These are phyloP conservation scores for Smithsoniella earleae DNA, from an alignment of 163 green algal species.

Conservation along the genomic window DNA sequence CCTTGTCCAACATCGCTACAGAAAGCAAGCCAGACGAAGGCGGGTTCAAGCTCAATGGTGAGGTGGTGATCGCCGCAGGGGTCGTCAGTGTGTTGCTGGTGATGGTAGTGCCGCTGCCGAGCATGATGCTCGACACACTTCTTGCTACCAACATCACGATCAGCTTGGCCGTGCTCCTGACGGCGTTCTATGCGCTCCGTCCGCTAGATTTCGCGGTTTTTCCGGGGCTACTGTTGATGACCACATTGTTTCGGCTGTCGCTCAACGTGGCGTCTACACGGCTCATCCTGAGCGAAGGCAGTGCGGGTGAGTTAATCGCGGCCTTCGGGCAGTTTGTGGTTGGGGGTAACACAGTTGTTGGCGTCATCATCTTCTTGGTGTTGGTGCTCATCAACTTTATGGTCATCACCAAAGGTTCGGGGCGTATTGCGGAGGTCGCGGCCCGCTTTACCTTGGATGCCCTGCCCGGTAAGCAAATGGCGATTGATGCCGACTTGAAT, in stretches of 20 bases:
- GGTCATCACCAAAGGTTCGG: conserved; percentile 31
- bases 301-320: conserved; percentile 15
- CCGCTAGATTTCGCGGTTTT: too few species aligned
- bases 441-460: conserved; percentile 27
- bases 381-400: conserved; percentile 27
- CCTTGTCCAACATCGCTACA: too few species aligned
- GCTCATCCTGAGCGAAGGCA: conserved; percentile 15
- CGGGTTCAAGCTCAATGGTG: too few species aligned
- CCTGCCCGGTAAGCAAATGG: conserved; percentile 32
- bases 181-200: too few species aligned
- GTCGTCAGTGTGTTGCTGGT: too few species aligned
- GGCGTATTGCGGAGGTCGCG: conserved; percentile 10
- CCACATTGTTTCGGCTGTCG: conserved; percentile 22
- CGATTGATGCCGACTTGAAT: conserved; percentile 28
- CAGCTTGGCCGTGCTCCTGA: too few species aligned
- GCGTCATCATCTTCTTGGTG: conserved; percentile 30
- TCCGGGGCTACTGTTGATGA: conserved; percentile 19
- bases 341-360: conserved; percentile 15
- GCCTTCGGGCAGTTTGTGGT: conserved; percentile 30
- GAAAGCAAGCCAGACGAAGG: too few species aligned
- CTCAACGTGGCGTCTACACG: conserved; percentile 15
- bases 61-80: too few species aligned
- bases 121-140: background rate
- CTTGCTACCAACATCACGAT: background rate
- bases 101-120: conserved; percentile 15